phyloP scores from a whole-genome alignment of 192 early-diverging fungal genomes.

The Coemansia brasiliensis region DNA sequence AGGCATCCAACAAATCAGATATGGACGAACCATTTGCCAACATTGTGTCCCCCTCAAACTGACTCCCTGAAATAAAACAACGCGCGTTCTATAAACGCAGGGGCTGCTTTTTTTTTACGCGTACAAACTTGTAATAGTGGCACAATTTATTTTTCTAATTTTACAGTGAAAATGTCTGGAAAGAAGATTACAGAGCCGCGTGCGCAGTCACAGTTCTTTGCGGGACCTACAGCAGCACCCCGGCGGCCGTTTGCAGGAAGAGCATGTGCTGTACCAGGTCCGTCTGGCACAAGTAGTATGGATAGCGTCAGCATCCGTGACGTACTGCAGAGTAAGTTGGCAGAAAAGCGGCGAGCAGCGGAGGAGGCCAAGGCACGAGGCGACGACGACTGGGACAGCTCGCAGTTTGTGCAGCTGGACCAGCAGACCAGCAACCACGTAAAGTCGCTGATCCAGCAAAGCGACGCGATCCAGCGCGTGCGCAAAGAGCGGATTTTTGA shows the following conservation, averaged over 20 bases:
- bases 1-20: neutral
- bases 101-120: neutral
- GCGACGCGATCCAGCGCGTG: conserved; percentile 71
- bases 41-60: neutral
- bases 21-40: conserved; percentile 31
- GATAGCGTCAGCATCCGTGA: conserved; percentile 44
- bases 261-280: neutral
- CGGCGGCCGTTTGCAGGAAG: neutral
- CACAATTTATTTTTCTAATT: neutral
- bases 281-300: neutral
- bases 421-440: conserved; percentile 56
- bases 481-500: conserved; percentile 88
- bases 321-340: conserved; percentile 45
- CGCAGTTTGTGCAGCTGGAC: conserved; percentile 57
- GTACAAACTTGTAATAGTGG: neutral
- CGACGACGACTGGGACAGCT: conserved; percentile 48
- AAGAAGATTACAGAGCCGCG: conserved; percentile 38
- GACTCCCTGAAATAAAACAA: neutral
- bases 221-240: conserved; percentile 13
- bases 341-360: conserved; percentile 19
- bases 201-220: conserved; percentile 51
- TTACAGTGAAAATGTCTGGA: conserved; percentile 28
- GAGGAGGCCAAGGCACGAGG: conserved; percentile 41
- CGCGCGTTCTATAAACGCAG: conserved; percentile 2
- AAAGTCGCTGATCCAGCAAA: conserved; percentile 57